A percentile compares a stretch with the other conserved stretches of the same genome.
Conservation (phyloP, 2,329 filamentous ascomycete species). For the Neofusicoccum parvum region DNA sequence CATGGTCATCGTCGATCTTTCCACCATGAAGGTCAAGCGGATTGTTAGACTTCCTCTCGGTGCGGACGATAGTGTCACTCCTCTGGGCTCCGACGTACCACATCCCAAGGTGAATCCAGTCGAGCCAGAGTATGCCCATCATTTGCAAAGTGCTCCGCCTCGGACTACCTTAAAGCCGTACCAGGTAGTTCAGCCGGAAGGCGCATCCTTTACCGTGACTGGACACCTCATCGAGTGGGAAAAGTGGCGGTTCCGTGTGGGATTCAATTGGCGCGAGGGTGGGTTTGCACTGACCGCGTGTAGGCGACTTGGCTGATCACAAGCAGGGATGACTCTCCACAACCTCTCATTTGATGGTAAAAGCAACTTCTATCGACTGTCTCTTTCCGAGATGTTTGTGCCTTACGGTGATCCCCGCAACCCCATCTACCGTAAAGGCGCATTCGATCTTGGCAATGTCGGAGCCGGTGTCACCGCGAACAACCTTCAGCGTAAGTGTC, state of each 20-base stretch:
- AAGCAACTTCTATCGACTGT: slow-evolving; percentile 46
- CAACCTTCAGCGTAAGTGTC: slow-evolving; percentile 33
- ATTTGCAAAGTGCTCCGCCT: too few relatives aligned
- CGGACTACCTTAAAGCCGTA: not conserved
- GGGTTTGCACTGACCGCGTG: too few relatives aligned
- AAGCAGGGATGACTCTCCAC: slow-evolving; percentile 42
- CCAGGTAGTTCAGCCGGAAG: slow-evolving; percentile 31
- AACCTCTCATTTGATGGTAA: slow-evolving; percentile 44
- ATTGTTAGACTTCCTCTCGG: too few relatives aligned
- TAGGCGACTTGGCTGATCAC: too few relatives aligned
- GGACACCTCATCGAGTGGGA: slow-evolving; percentile 40
- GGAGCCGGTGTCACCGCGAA: slow-evolving; percentile 48
- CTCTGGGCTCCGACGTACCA: too few relatives aligned
- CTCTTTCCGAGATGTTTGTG: slow-evolving; percentile 49
- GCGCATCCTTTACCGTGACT: slow-evolving; percentile 28
- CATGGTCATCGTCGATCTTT: not conserved
- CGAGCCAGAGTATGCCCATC: too few relatives aligned
- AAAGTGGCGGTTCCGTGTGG: slow-evolving; percentile 48
- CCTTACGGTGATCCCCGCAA: slow-evolving; percentile 47
- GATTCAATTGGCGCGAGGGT: slow-evolving; percentile 49
- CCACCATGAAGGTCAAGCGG: too few relatives aligned
- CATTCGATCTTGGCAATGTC: slow-evolving; percentile 49
- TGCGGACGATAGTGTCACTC: too few relatives aligned
- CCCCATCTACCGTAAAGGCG: slow-evolving; percentile 46
- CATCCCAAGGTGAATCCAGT: too few relatives aligned